phyloP scores from a whole-genome alignment of 164 flowering plant species.

The Berberis thunbergii region DNA sequence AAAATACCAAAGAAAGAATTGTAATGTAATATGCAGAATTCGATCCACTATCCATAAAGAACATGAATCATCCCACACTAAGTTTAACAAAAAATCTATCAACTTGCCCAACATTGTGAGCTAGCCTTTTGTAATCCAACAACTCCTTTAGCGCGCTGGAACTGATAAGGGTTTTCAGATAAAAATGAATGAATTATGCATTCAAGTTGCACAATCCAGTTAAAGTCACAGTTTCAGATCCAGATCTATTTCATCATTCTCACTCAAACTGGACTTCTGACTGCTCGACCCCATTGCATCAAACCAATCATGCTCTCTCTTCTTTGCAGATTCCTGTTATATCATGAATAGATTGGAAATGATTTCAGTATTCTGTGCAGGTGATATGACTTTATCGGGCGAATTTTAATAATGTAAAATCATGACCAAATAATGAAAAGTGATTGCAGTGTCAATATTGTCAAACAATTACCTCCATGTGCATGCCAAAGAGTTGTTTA shows the following conservation, averaged over 20 bases:
- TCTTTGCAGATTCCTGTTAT: constrained; percentile 27
- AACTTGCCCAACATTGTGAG: constrained; percentile 5
- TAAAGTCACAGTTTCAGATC: constrained; percentile 59
- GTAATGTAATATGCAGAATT: background rate
- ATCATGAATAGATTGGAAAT: background rate
- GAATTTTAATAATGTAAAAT: background rate
- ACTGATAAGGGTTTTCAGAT: background rate
- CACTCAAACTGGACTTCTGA: constrained; percentile 54
- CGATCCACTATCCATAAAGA: constrained; percentile 9
- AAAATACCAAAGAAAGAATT: background rate
- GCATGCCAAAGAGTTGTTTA: constrained; percentile 27
- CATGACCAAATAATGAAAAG: no score
- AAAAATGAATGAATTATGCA: background rate
- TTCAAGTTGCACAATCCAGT: background rate
- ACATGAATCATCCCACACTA: constrained; percentile 7
- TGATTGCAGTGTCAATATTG: background rate
- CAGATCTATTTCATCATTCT: constrained; percentile 54
- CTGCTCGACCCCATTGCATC: constrained; percentile 45
- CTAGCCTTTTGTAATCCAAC: constrained; percentile 1
- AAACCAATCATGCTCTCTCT: constrained; percentile 27
- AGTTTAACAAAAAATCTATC: background rate
- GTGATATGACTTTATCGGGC: no score
- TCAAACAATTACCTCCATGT: constrained; percentile 18
- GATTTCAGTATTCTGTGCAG: background rate
- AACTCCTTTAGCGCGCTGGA: constrained; percentile 3